phyloP scores from a whole-genome alignment of 306 rosid genomes.

The Chamaecrista fasciculata region DNA sequence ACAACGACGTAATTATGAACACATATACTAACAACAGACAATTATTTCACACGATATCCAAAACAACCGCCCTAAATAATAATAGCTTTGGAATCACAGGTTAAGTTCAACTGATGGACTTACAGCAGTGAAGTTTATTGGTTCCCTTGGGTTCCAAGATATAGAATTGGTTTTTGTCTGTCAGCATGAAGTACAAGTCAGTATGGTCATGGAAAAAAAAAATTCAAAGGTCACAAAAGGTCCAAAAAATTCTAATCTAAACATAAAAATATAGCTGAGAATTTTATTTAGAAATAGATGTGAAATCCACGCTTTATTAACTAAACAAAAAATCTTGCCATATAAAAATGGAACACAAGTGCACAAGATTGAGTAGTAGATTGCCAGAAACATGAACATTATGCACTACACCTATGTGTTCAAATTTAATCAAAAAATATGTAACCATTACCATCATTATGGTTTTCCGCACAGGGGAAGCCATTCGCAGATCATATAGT shows the following conservation, averaged over 20 bases:
- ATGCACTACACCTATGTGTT: neutral
- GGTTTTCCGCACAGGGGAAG: conserved; percentile 57
- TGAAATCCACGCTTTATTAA: neutral
- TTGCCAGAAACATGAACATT: conserved; percentile 12
- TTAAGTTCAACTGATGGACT: conserved; percentile 36
- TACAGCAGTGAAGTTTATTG: conserved; percentile 90
- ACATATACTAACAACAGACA: neutral
- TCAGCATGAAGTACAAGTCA: conserved; percentile 38
- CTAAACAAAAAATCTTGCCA: neutral
- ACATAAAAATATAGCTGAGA: neutral
- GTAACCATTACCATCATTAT: conserved; percentile 69
- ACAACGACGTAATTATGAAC: neutral
- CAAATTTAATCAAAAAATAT: conserved; percentile 12
- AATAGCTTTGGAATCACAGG: neutral
- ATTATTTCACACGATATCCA: neutral
- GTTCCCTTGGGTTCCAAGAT: conserved; percentile 97
- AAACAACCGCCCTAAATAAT: neutral
- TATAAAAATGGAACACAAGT: neutral
- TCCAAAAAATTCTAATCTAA: neutral
- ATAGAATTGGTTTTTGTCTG: conserved; percentile 89
- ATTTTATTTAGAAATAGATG: neutral
- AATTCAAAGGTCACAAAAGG: conserved; percentile 1
- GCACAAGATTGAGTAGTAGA: neutral
- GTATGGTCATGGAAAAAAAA: conserved; percentile 25
- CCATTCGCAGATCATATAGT: conserved; percentile 79